These are phyloP conservation scores for Emericellopsis terricola DNA, from an alignment of 495 filamentous ascomycete genomes.

Conservation along the genomic window DNA sequence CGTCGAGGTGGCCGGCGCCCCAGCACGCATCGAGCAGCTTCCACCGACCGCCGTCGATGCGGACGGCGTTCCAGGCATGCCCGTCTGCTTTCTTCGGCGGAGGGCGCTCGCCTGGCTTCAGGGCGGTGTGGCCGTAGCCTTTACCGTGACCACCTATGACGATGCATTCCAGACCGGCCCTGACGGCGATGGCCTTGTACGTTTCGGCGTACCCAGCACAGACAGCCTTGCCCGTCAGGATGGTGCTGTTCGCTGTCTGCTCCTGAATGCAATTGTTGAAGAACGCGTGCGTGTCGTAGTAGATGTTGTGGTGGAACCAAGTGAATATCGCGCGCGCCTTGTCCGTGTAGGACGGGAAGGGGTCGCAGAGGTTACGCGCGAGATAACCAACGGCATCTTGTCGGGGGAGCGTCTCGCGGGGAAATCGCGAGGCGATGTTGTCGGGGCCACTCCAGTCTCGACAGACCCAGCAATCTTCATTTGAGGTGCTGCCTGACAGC, in stretches of 20 bases:
- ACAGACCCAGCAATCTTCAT: conserved; percentile 49
- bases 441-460: conserved; percentile 79
- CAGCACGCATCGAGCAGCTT: conserved; percentile 86
- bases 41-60: conserved; percentile 73
- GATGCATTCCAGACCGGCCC: conserved; percentile 53
- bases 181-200: conserved; percentile 52
- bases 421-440: conserved; percentile 56
- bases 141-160: conserved; percentile 73
- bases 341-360: conserved; percentile 68
- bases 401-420: conserved; percentile 46
- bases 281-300: conserved; percentile 64
- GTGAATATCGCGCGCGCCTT: conserved; percentile 86
- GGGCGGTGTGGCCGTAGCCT: conserved; percentile 49
- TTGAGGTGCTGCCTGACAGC: conserved; percentile 10
- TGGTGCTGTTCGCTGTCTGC: conserved; percentile 46
- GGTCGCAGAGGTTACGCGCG: conserved; percentile 54
- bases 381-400: conserved; percentile 47
- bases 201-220: conserved; percentile 85
- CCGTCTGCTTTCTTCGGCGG: conserved; percentile 36
- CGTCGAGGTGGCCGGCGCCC: conserved; percentile 57
- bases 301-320: conserved; percentile 88
- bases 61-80: conserved; percentile 87
- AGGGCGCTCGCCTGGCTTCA: conserved; percentile 32
- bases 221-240: conserved; percentile 63
- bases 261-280: conserved; percentile 45